Evolutionary conservation across 1,284 basidiomycete genomes (phyloP), one percentile per base, ranked within the genome.

Genomic region (Trichosporon ovoides): DNA sequence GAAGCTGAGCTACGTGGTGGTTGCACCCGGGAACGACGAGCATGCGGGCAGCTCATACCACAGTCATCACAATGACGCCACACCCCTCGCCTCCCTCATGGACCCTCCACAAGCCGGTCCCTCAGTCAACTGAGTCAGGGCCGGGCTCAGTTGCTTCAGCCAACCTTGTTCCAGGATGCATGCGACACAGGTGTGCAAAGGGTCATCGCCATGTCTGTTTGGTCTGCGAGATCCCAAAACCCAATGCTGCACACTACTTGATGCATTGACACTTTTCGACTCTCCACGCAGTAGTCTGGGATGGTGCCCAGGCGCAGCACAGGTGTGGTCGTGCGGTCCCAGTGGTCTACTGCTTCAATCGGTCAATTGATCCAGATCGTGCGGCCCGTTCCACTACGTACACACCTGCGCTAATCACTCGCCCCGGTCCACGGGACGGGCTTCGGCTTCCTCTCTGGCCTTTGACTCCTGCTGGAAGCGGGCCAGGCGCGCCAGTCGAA

Each of bases 401-500:
- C 16, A 12, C 34, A 35, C n/a, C 34, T 36, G 18, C 19, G n/a
- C 34, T 18, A 14, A 31, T 51, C 19, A 22, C 20, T 20, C 11
- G 22, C 16, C 37, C 40, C 13, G 4, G 22, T 48, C 24, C 43
- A 24, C 43, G 43, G 43, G 24, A 48, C 24, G 43, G 43, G 28
- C 28, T 31, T 31, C 28, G 28, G 28, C 28, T 31, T 18, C 18
- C 37, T 33, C 34, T 19, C 19, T 48, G 19, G 38, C 18, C 18
- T 36, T 28, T 34, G n/a, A 19, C 28, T 34, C 36, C 36, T 35
- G 63, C 19, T 71, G 68, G 58, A 94, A 94, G 65, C 83, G 83
- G 12, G 88, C 91, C 65, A 94, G 75, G 53, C 91, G 81, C 66
- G 84, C 79, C 72, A 81, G 79, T 48, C 91, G 82, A 65, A 95